A percentile compares a stretch with the other conserved stretches of the same genome.
These are phyloP conservation scores for Aspergillus candidus DNA, from an alignment of 2,329 filamentous ascomycete species.

Conservation along the genomic window DNA sequence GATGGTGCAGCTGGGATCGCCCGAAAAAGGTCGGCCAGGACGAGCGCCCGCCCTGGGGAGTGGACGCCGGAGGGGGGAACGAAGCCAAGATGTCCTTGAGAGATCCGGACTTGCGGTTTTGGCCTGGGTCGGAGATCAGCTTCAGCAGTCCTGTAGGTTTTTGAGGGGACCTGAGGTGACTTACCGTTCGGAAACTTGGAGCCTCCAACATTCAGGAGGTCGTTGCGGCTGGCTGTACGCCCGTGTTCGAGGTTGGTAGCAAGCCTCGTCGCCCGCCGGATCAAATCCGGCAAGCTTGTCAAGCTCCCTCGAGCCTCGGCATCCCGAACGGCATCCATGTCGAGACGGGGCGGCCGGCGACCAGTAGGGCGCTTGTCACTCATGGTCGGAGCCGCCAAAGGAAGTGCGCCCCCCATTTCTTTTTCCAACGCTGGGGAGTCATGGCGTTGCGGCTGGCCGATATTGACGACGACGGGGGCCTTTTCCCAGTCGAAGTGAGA, in stretches of 20 bases:
- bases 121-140: slow-evolving; percentile 9
- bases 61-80: slow-evolving; percentile 56
- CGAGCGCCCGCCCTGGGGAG: slow-evolving; percentile 33
- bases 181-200: slow-evolving; percentile 23
- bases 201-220: slow-evolving; percentile 36
- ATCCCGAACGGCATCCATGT: slow-evolving; percentile 74
- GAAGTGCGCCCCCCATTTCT: slow-evolving; percentile 19
- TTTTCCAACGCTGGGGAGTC: slow-evolving; percentile 19
- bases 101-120: slow-evolving; percentile 45
- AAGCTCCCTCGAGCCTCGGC: slow-evolving; percentile 81
- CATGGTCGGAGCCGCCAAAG: slow-evolving; percentile 30
- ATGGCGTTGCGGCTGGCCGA: slow-evolving; percentile 4
- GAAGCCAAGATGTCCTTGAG: slow-evolving; percentile 60
- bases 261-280: slow-evolving; percentile 76
- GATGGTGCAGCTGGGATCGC: slow-evolving; percentile 29
- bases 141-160: no score
- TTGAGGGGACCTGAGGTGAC: background rate
- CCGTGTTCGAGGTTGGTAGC: slow-evolving; percentile 85
- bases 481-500: slow-evolving; percentile 30
- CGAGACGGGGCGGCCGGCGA: slow-evolving; percentile 61
- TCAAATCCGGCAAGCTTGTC: slow-evolving; percentile 87
- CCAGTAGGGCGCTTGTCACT: slow-evolving; percentile 35
- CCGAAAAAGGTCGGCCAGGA: slow-evolving; percentile 37
- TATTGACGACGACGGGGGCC: slow-evolving; percentile 23
- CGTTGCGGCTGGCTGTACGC: slow-evolving; percentile 55